Conservation (phyloP, 768 basidiomycete genomes). For the Austroboletus festivus region DNA sequence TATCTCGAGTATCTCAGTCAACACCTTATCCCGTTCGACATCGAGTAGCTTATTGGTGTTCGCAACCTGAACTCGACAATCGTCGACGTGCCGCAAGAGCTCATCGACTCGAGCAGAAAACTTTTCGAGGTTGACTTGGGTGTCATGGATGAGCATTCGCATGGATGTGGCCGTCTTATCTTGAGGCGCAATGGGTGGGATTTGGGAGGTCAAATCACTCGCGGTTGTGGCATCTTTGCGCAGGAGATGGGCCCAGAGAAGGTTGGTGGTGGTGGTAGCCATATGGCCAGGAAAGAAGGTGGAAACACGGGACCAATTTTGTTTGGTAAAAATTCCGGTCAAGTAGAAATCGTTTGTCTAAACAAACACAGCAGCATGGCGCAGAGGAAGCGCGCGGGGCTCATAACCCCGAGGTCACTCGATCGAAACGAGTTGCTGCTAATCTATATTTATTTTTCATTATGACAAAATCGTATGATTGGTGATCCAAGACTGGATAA, state of each 20-base stretch:
- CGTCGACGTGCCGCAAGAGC: slow-evolving; percentile 49
- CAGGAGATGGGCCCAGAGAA: slow-evolving; percentile 55
- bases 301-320: background rate
- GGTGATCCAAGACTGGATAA: no score
- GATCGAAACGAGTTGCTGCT: slow-evolving; percentile 47
- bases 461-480: no score
- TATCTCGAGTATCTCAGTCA: slow-evolving; percentile 42
- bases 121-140: slow-evolving; percentile 65
- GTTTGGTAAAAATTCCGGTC: fast-evolving
- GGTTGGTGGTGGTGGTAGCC: slow-evolving; percentile 22
- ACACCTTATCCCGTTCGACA: slow-evolving; percentile 53
- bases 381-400: slow-evolving; percentile 48
- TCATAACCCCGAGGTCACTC: slow-evolving; percentile 49
- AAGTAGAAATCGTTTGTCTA: no score
- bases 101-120: slow-evolving; percentile 56
- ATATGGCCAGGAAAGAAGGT: background rate
- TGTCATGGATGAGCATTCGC: slow-evolving; percentile 71
- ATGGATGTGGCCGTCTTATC: slow-evolving; percentile 70
- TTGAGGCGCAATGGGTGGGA: slow-evolving; percentile 44
- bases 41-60: slow-evolving; percentile 57
- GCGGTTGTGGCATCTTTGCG: slow-evolving; percentile 37
- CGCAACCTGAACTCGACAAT: slow-evolving; percentile 51
- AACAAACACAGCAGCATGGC: slow-evolving; percentile 43
- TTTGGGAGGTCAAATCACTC: slow-evolving; percentile 16
- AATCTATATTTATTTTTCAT: background rate